Conservation (phyloP, 768 basidiomycete genomes). For the Boletellus emodensis region DNA sequence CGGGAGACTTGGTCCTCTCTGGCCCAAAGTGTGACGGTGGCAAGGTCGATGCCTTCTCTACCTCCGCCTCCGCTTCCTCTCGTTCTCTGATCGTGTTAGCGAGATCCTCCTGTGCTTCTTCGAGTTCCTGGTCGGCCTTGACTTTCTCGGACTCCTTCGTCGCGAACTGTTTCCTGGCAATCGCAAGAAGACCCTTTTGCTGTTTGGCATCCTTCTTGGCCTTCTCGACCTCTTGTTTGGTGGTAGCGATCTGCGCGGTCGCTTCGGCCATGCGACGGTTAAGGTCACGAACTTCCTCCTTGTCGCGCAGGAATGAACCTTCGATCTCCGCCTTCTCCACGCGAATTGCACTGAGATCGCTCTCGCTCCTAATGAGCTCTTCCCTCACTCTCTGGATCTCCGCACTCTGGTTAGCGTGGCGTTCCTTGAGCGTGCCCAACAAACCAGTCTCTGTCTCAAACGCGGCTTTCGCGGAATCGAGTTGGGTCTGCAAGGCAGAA, state of each 20-base stretch:
- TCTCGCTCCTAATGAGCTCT: slow-evolving; percentile 86
- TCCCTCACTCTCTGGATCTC: slow-evolving; percentile 70
- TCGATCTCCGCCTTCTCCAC: slow-evolving; percentile 93
- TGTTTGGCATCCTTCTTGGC: slow-evolving; percentile 91
- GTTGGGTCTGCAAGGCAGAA: slow-evolving; percentile 74
- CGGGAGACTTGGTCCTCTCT: slow-evolving; percentile 39
- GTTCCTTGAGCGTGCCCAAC: slow-evolving; percentile 63
- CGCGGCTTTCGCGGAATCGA: slow-evolving; percentile 76
- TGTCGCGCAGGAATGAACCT: slow-evolving; percentile 81
- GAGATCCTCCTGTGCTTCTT: slow-evolving; percentile 57
- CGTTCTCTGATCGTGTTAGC: slow-evolving; percentile 51
- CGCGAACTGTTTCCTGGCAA: slow-evolving; percentile 89
- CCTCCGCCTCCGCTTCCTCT: slow-evolving; percentile 50
- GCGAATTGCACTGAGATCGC: slow-evolving; percentile 82
- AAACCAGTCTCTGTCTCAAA: slow-evolving; percentile 82
- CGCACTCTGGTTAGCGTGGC: slow-evolving; percentile 59
- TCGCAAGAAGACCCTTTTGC: slow-evolving; percentile 92
- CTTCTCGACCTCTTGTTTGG: slow-evolving; percentile 80
- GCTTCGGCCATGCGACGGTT: slow-evolving; percentile 82
- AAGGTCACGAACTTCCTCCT: slow-evolving; percentile 87
- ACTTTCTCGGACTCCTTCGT: slow-evolving; percentile 76
- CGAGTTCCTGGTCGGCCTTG: slow-evolving; percentile 67
- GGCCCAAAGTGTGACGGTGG: slow-evolving; percentile 12
- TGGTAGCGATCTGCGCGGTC: slow-evolving; percentile 62
- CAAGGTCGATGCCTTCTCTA: slow-evolving; percentile 30